Conservation (phyloP, 768 basidiomycete species). For the Podaxis rugospora region DNA sequence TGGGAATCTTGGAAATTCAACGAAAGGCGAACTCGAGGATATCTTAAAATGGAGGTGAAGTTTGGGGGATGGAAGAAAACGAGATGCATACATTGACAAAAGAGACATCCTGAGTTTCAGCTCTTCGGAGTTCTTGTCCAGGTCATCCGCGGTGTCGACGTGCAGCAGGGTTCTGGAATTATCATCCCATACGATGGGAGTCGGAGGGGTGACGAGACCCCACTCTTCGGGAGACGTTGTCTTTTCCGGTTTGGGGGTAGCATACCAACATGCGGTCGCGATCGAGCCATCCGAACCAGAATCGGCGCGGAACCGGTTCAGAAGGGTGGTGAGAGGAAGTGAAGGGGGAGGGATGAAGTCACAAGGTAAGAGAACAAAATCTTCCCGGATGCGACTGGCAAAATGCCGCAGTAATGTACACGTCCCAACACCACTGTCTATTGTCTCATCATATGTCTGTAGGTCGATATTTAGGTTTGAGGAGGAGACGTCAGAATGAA, state of each 20-base stretch:
- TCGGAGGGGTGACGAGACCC: conserved; percentile 41
- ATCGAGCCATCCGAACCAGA: conserved; percentile 58
- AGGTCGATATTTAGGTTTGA: conserved; percentile 71
- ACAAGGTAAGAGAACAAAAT: conserved; percentile 88
- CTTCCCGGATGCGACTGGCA: conserved; percentile 67
- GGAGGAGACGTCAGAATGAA: conserved; percentile 71
- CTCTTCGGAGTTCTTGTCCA: conserved; percentile 66
- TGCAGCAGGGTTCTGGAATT: conserved; percentile 62
- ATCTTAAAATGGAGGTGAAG: conserved; percentile 35
- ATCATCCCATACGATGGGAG: conserved; percentile 68
- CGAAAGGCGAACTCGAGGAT: conserved; percentile 68
- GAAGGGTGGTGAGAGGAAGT: conserved; percentile 61
- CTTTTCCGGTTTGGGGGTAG: conserved; percentile 48
- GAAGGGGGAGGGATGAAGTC: conserved; percentile 81
- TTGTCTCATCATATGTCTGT: conserved; percentile 75
- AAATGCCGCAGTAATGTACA: conserved; percentile 76
- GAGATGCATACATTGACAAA: conserved; percentile 49
- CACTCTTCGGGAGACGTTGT: conserved; percentile 59
- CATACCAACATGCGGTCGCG: conserved; percentile 66
- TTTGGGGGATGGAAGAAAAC: neutral
- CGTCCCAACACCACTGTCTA: conserved; percentile 62
- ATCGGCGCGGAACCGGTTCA: conserved; percentile 83
- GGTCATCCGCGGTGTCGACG: conserved; percentile 65
- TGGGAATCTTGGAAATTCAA: conserved; percentile 78
- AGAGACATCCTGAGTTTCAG: conserved; percentile 73